These are phyloP conservation scores for Emydomyces testavorans DNA, from an alignment of 2,329 filamentous ascomycete species.

Conservation along the genomic window DNA sequence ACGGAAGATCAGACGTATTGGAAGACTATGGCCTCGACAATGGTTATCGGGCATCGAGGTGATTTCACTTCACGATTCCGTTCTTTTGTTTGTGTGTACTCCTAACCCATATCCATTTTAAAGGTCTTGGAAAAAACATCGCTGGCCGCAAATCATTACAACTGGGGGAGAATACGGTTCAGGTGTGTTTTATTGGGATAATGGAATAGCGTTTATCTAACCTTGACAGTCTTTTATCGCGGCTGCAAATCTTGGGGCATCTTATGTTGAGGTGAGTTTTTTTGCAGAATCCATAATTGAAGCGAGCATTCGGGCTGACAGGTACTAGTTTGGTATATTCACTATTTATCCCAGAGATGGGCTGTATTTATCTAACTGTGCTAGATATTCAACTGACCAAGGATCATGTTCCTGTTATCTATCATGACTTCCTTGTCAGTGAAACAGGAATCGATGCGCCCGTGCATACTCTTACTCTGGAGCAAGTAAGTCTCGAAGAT, in stretches of 20 bases:
- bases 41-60: constrained; percentile 60
- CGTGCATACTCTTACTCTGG: constrained; percentile 84
- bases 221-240: constrained; percentile 71
- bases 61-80: constrained; percentile 9
- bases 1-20: constrained; percentile 89
- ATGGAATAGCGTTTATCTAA: constrained; percentile 14
- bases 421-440: constrained; percentile 95
- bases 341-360: neutral
- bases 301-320: neutral
- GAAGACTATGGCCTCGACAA: constrained; percentile 82
- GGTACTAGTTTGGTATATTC: constrained; percentile 16
- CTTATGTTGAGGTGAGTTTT: constrained; percentile 52
- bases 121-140: constrained; percentile 81
- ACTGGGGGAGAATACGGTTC: constrained; percentile 89
- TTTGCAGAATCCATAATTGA: neutral
- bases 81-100: constrained; percentile 12
- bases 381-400: constrained; percentile 97
- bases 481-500: constrained; percentile 45
- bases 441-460: constrained; percentile 96
- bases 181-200: constrained; percentile 25
- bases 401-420: constrained; percentile 94
- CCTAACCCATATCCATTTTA: constrained; percentile 6
- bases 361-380: constrained; percentile 30
- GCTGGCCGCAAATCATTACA: constrained; percentile 75
- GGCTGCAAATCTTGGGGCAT: constrained; percentile 78